Base-by-base conservation (phyloP, 2,329 filamentous ascomycete genomes). In the Drechmeria coniospora region DNA sequence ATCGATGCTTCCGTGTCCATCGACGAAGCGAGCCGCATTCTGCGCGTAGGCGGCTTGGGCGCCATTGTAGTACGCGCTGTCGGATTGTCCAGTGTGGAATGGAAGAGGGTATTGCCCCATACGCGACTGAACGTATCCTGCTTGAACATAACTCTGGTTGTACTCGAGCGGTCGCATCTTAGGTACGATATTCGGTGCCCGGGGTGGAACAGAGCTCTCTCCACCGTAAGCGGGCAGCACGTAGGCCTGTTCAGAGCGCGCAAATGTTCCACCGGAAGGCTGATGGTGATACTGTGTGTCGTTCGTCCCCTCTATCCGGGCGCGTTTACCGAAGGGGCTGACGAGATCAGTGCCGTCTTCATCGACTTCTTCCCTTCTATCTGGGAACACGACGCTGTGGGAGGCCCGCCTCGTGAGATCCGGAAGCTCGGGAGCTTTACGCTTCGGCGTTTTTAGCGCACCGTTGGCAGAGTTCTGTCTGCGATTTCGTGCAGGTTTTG, bases 271-370 rank as follows among this genome's bases (percentile, higher is more conserved):
- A n/a, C n/a, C n/a, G n/a, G n/a, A n/a, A 12, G 14, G n/a, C 16
- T 24, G 26, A 13, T 29, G 18, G 14, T 27, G 24, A 21, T 32
- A 25, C 15, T 28, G 20, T 11, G 30, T 32, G 6, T 16, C 23
- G 16, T 19, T 23, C 12, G 29, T 17, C 14, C 32, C 19, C 4
- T 35, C 34, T 15, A 39, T 31, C 9, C 42, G 37, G 4, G 37
- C 31, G 10, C 44, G 40, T 28, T 46, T 46, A 5, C 40, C 38
- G 4, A 37, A 36, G 8, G 38, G 38, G 15, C 37, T 41, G 15
- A 27, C 27, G 14, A 36, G 25, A 2, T 31, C 35, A n/a, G 30
- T 25, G 13, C 21, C 26, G 8, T 26, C 21, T n/a, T 35, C 41
- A 4, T 34, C 31, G 6, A 26, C 15, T 11, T 32, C 30, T 6